phyloP scores from a whole-genome alignment of 2,329 filamentous ascomycete species.

The Sporothrix schenckii region DNA sequence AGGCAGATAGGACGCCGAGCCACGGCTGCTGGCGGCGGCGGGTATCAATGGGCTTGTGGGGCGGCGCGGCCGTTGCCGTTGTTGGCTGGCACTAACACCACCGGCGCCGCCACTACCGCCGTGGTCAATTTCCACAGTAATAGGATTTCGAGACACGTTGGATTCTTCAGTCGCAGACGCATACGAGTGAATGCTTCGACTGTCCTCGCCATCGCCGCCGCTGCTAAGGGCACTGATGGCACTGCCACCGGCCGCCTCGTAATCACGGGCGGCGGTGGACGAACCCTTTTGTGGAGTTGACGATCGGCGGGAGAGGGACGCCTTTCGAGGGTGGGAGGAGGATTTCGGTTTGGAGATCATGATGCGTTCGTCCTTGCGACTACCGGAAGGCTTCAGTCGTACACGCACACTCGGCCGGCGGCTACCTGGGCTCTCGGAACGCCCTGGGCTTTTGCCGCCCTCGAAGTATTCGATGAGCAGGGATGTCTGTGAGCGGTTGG shows the following conservation, averaged over 20 bases:
- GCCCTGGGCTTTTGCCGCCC: slow-evolving; percentile 64
- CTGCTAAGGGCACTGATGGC: slow-evolving; percentile 39
- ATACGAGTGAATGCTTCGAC: slow-evolving; percentile 70
- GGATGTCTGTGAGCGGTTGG: slow-evolving; percentile 77
- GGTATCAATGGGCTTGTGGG: slow-evolving; percentile 70
- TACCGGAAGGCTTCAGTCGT: slow-evolving; percentile 77
- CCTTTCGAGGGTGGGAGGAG: slow-evolving; percentile 60
- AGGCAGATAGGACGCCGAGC: slow-evolving; percentile 62
- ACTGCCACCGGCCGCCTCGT: slow-evolving; percentile 43
- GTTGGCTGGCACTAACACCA: slow-evolving; percentile 37
- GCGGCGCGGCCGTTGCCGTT: slow-evolving; percentile 54
- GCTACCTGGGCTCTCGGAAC: slow-evolving; percentile 57
- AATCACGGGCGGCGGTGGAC: slow-evolving; percentile 33
- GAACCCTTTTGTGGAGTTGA: slow-evolving; percentile 55
- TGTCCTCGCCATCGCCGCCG: slow-evolving; percentile 58
- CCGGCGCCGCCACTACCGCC: slow-evolving; percentile 42
- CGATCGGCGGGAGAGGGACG: slow-evolving; percentile 54
- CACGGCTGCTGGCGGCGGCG: slow-evolving; percentile 60
- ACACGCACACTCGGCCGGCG: slow-evolving; percentile 80
- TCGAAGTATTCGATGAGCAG: slow-evolving; percentile 96
- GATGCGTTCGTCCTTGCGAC: slow-evolving; percentile 71
- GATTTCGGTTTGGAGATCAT: slow-evolving; percentile 82
- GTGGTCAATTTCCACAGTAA: slow-evolving; percentile 85
- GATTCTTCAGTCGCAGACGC: slow-evolving; percentile 80
- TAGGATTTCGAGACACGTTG: slow-evolving; percentile 72